Percentiles rank a stretch among this genome's conserved stretches.
Evolutionary conservation across 108 stramenopile species (phyloP).

Genomic region (Pseudonitzschia pungens): DNA sequence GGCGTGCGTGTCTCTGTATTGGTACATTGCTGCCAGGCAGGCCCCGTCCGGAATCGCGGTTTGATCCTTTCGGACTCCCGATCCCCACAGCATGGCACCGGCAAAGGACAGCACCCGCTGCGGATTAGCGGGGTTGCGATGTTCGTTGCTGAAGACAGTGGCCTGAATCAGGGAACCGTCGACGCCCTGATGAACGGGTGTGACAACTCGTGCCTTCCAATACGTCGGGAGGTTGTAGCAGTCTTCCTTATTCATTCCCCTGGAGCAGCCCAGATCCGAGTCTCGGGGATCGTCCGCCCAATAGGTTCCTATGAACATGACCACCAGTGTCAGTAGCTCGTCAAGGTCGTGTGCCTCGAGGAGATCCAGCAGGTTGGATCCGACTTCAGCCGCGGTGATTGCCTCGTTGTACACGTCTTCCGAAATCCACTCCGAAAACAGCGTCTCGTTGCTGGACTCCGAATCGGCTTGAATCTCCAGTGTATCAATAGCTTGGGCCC

Average conservation of each 20-base stretch:
- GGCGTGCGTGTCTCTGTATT: background rate
- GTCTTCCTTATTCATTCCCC: too few species aligned
- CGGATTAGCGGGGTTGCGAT: background rate
- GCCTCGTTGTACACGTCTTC: background rate
- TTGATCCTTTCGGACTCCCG: background rate
- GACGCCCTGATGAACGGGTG: constrained; percentile 2
- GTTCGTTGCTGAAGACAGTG: background rate
- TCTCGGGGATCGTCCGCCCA: background rate
- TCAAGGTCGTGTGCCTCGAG: background rate
- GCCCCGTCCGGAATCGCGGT: background rate
- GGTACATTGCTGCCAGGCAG: constrained; percentile 2
- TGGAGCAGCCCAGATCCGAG: background rate
- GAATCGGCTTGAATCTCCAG: too few species aligned
- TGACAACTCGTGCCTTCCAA: background rate
- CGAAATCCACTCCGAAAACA: constrained; percentile 32
- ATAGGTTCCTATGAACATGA: background rate
- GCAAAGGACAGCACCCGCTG: background rate
- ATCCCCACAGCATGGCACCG: background rate
- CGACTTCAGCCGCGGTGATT: background rate
- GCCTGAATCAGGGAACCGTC: constrained; percentile 3
- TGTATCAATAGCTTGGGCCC: too few species aligned
- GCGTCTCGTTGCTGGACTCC: constrained; percentile 32
- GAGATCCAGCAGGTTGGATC: background rate
- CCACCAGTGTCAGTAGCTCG: background rate
- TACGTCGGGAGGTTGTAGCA: background rate